Evolutionary conservation across 139 green algal genomes (phyloP).

Genomic region (Edaphochlamys debaryana): DNA sequence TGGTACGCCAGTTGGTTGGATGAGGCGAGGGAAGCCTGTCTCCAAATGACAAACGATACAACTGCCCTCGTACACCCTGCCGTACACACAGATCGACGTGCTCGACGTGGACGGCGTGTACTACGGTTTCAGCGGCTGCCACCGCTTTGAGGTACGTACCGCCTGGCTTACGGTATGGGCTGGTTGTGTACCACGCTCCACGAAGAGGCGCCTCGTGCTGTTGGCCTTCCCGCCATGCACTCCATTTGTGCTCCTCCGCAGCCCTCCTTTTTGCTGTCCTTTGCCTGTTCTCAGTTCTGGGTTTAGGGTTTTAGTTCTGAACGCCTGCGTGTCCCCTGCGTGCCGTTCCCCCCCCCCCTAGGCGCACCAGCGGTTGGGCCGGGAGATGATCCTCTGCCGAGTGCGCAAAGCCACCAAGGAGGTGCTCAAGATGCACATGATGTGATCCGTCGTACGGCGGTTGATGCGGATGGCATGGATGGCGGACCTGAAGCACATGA

Average conservation of each 20-base stretch:
- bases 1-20: too few relatives aligned
- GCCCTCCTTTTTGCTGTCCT: too few relatives aligned
- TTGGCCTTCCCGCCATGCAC: too few relatives aligned
- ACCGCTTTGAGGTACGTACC: slow-evolving; percentile 73
- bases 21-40: too few relatives aligned
- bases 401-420: slow-evolving; percentile 81
- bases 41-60: too few relatives aligned
- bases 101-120: slow-evolving; percentile 82
- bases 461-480: too few relatives aligned
- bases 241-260: too few relatives aligned
- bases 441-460: too few relatives aligned
- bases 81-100: slow-evolving; percentile 87
- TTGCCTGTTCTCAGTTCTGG: too few relatives aligned
- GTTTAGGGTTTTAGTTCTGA: too few relatives aligned
- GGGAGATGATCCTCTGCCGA: slow-evolving; percentile 84
- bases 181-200: background rate
- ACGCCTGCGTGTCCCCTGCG: background rate
- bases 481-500: too few relatives aligned
- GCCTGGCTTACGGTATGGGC: background rate
- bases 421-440: slow-evolving; percentile 85
- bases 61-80: too few relatives aligned
- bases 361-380: slow-evolving; percentile 83
- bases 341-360: slow-evolving; percentile 51
- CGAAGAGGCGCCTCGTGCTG: background rate
- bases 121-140: slow-evolving; percentile 93